These are phyloP conservation scores for Trichoderma endophyticum DNA, from an alignment of 2,329 filamentous ascomycete genomes.

Conservation along the genomic window DNA sequence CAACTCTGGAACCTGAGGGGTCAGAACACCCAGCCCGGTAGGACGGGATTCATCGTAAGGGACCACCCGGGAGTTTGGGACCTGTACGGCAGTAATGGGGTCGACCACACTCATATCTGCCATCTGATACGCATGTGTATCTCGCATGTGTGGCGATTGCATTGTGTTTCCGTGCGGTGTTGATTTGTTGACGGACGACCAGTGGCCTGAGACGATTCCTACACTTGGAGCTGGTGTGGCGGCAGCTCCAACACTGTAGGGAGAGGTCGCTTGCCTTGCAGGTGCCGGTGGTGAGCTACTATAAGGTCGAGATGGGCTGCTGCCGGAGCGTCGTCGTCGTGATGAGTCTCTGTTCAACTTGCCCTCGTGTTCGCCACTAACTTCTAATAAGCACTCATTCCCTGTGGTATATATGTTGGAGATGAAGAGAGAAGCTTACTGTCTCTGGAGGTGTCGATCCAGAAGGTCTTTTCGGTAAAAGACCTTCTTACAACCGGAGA, in stretches of 20 bases:
- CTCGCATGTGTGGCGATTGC: constrained; percentile 19
- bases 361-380: constrained; percentile 26
- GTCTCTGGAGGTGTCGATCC: constrained; percentile 50
- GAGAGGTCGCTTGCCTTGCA: constrained; percentile 23
- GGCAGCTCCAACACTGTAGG: constrained; percentile 8
- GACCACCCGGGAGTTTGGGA: constrained; percentile 20
- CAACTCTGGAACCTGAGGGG: constrained; percentile 19
- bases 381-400: not conserved
- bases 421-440: constrained; percentile 29
- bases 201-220: constrained; percentile 23
- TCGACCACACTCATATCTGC: constrained; percentile 23
- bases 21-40: constrained; percentile 25
- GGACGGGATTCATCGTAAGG: constrained; percentile 26
- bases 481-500: constrained; percentile 52
- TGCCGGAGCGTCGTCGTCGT: constrained; percentile 21
- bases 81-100: constrained; percentile 20
- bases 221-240: constrained; percentile 18
- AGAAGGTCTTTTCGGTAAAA: constrained; percentile 60
- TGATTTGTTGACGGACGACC: constrained; percentile 23
- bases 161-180: constrained; percentile 20
- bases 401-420: not conserved
- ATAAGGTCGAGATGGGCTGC: constrained; percentile 22
- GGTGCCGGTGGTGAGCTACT: constrained; percentile 20
- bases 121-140: constrained; percentile 24
- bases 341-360: constrained; percentile 7